These are phyloP conservation scores for Eurotiales sp. DNA, from an alignment of 2,329 filamentous ascomycete genomes.

Conservation along the genomic window DNA sequence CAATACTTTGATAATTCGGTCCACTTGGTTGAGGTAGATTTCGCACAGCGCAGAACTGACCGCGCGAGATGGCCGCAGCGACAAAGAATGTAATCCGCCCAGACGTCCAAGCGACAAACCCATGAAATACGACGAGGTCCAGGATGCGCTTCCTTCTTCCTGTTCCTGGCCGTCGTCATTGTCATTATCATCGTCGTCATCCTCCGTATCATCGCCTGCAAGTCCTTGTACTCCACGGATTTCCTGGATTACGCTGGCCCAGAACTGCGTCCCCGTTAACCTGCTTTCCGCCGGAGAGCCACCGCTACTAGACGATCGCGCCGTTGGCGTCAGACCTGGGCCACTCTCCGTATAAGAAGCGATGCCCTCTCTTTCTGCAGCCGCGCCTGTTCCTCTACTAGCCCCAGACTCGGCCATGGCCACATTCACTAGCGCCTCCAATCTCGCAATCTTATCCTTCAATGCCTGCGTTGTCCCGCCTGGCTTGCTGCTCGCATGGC, in stretches of 20 bases:
- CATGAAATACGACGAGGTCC: not conserved
- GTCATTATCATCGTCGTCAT: slow-evolving; percentile 2
- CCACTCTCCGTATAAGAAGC: not conserved
- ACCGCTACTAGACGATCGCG: not conserved
- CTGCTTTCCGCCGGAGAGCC: not conserved
- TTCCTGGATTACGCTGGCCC: not conserved
- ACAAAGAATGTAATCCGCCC: not conserved
- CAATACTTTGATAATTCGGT: slow-evolving; percentile 20
- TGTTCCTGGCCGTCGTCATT: not conserved
- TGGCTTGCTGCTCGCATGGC: slow-evolving; percentile 10
- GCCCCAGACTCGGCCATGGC: not conserved
- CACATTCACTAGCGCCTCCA: slow-evolving; percentile 16
- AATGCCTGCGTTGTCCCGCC: slow-evolving; percentile 8
- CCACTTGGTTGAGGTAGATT: slow-evolving; percentile 19
- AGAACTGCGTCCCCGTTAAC: not conserved
- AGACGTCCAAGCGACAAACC: slow-evolving; percentile 1
- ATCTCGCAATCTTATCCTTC: slow-evolving; percentile 15
- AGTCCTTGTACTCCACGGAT: slow-evolving; percentile 3
- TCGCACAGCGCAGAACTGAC: slow-evolving; percentile 14
- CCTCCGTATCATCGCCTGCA: not conserved
- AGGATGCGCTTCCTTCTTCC: not conserved
- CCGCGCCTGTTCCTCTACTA: not conserved
- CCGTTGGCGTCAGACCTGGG: not conserved
- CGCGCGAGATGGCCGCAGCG: slow-evolving; percentile 4
- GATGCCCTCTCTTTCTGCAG: not conserved